These are phyloP conservation scores for Auriscalpium orientale DNA, from an alignment of 768 basidiomycete species.

Conservation along the genomic window DNA sequence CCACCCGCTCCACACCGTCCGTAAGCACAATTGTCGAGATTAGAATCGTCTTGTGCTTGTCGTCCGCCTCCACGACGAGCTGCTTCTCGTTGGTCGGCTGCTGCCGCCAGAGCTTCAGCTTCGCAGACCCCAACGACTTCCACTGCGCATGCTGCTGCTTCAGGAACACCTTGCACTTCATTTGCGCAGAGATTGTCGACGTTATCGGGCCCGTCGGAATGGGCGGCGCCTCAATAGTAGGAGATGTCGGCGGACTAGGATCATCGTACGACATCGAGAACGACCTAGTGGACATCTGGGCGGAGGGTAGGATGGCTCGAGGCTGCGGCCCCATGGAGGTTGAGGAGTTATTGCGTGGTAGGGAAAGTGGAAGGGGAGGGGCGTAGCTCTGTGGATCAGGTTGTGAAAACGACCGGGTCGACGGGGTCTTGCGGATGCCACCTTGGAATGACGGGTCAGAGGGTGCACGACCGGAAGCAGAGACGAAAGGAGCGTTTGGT, in stretches of 20 bases:
- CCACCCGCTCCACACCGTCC: slow-evolving; percentile 97
- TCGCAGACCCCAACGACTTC: slow-evolving; percentile 88
- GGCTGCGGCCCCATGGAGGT: slow-evolving; percentile 27
- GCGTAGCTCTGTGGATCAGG: slow-evolving; percentile 27
- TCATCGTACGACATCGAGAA: slow-evolving; percentile 54
- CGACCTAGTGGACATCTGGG: slow-evolving; percentile 43
- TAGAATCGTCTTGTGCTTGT: slow-evolving; percentile 64
- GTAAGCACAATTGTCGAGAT: slow-evolving; percentile 95
- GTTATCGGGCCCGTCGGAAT: slow-evolving; percentile 58
- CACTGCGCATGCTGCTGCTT: slow-evolving; percentile 96
- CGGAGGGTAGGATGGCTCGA: slow-evolving; percentile 57
- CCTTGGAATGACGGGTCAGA: slow-evolving; percentile 23
- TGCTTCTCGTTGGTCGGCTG: slow-evolving; percentile 89
- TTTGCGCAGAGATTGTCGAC: slow-evolving; percentile 75
- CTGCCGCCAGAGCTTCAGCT: slow-evolving; percentile 81
- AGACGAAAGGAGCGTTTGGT: slow-evolving; percentile 6
- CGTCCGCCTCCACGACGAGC: slow-evolving; percentile 86
- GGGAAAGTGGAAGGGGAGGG: slow-evolving; percentile 30
- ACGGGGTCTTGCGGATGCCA: slow-evolving; percentile 43
- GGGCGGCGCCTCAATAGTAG: slow-evolving; percentile 46
- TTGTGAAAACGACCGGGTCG: slow-evolving; percentile 52
- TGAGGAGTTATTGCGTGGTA: slow-evolving; percentile 21
- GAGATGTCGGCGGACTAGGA: slow-evolving; percentile 82
- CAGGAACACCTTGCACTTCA: slow-evolving; percentile 98
- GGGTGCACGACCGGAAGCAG: slow-evolving; percentile 14